phyloP scores from a whole-genome alignment of 2,329 filamentous ascomycete species.

The Alternaria viburni region DNA sequence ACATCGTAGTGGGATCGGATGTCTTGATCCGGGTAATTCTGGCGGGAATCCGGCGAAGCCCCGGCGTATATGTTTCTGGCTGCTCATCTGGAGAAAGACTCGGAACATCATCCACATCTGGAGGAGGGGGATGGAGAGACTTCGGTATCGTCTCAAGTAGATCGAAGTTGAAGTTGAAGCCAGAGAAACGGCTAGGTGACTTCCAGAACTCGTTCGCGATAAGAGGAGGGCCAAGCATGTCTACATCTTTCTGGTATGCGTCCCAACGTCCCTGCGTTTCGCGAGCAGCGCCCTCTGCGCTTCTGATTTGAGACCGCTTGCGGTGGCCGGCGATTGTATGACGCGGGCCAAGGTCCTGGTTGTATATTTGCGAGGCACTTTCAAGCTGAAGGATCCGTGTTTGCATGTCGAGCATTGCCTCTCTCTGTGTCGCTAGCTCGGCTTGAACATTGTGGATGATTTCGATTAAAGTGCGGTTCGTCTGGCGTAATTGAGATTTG shows the following conservation, averaged over 20 bases:
- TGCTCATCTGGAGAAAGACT: slow-evolving; percentile 21
- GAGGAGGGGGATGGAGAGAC: slow-evolving; percentile 17
- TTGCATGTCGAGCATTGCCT: slow-evolving; percentile 38
- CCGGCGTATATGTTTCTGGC: neutral
- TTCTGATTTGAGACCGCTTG: slow-evolving; percentile 12
- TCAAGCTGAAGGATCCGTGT: slow-evolving; percentile 38
- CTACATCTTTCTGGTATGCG: slow-evolving; percentile 34
- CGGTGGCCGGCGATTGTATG: neutral
- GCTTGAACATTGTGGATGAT: slow-evolving; percentile 38
- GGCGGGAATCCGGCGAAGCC: neutral
- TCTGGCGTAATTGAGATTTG: slow-evolving; percentile 32
- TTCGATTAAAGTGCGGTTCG: slow-evolving; percentile 33
- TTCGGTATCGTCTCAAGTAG: slow-evolving; percentile 7
- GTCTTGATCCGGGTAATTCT: slow-evolving; percentile 11
- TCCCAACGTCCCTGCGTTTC: slow-evolving; percentile 36
- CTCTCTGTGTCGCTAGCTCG: slow-evolving; percentile 33
- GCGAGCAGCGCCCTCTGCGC: slow-evolving; percentile 9
- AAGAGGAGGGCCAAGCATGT: slow-evolving; percentile 34
- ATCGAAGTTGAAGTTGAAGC: slow-evolving; percentile 36
- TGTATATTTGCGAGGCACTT: slow-evolving; percentile 5
- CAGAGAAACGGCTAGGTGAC: slow-evolving; percentile 33
- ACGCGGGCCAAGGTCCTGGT: neutral
- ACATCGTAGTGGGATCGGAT: slow-evolving; percentile 5
- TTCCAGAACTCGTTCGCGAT: slow-evolving; percentile 34
- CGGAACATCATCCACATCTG: slow-evolving; percentile 29